Evolutionary conservation across 1,284 basidiomycete species (phyloP), one percentile per base, ranked within the genome.

Genomic region (Apiotrichum porosum): DNA sequence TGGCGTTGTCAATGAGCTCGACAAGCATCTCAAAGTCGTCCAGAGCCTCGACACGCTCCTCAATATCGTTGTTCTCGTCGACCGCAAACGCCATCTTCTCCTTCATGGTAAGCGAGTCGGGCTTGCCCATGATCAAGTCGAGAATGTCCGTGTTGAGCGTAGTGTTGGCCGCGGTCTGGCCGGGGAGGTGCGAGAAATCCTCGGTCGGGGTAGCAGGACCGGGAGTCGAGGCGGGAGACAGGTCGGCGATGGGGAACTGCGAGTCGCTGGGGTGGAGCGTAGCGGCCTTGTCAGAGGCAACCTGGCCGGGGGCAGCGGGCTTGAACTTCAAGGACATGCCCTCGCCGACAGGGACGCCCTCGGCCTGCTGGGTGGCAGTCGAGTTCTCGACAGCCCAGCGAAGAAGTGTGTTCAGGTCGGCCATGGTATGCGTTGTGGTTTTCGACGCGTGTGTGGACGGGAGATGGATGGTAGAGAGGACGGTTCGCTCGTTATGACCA

Each of bases 21-120:
- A 97, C 81, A 22, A 97, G 78, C 91, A 97, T 91, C 75, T 98
- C 95, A 46, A 97, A 80, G 68, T 97, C 83, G 74, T 98, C 94
- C 60, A 97, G 77, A 0, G 94, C 92, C 17, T 80, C 76, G 40
- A 90, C 75, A 26, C 90, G 74, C 17, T 83, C 81, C 35, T 85
- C 83, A 49, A 88, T 81, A 23, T 75, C 72, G 34, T 77, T 77
- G 21, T 65, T 75, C 26, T 77, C 73, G 65, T 94, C 85, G n/a
- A 80, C 65, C 2, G 89, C 88, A 44, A 82, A 72, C 3, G 77
- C 78, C 67, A 94, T 78, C 57, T 86, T 84, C 65, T 94, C 90
- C 61, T 87, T 88, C 89, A 95, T 94, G 35, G 84, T 76, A 51
- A 83, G 82, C 2, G 86, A 80, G 66, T 95, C 92, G 1, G 85